phyloP scores from a whole-genome alignment of 805 yeast genomes.

The Suhomyces kilbournensis region DNA sequence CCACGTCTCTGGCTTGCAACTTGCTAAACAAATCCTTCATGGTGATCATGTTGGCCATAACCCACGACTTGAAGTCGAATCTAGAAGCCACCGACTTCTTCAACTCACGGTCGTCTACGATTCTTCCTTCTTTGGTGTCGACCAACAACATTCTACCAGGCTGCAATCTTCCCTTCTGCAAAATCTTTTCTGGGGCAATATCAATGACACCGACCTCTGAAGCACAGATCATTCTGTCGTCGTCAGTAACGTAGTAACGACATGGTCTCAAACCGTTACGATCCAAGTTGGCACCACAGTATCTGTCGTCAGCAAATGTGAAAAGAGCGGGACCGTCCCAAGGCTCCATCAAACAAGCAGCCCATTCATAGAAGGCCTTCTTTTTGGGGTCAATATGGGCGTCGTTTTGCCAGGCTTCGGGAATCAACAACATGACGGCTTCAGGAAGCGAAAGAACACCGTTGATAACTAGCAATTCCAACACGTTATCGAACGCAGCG shows the following conservation, averaged over 20 bases:
- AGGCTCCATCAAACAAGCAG: slow-evolving; percentile 98
- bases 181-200: slow-evolving; percentile 74
- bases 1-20: slow-evolving; percentile 41
- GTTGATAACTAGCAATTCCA: slow-evolving; percentile 86
- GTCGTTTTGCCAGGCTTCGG: slow-evolving; percentile 97
- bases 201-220: slow-evolving; percentile 97
- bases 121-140: slow-evolving; percentile 87
- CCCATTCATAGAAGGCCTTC: slow-evolving; percentile 97
- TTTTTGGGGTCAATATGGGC: slow-evolving; percentile 82
- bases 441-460: slow-evolving; percentile 92
- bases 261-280: slow-evolving; percentile 98
- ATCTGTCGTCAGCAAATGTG: slow-evolving; percentile 95
- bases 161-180: slow-evolving; percentile 89
- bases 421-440: slow-evolving; percentile 94
- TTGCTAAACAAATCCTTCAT: slow-evolving; percentile 71
- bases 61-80: slow-evolving; percentile 92
- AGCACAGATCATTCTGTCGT: slow-evolving; percentile 94
- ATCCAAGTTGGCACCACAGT: slow-evolving; percentile 97
- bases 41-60: slow-evolving; percentile 78
- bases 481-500: slow-evolving; percentile 94
- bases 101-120: slow-evolving; percentile 90
- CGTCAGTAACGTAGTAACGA: slow-evolving; percentile 92
- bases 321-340: slow-evolving; percentile 99
- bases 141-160: slow-evolving; percentile 97
- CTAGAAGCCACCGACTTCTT: slow-evolving; percentile 76